Evolutionary conservation across 1,284 basidiomycete species (phyloP).

Genomic region (Grifola frondosa): DNA sequence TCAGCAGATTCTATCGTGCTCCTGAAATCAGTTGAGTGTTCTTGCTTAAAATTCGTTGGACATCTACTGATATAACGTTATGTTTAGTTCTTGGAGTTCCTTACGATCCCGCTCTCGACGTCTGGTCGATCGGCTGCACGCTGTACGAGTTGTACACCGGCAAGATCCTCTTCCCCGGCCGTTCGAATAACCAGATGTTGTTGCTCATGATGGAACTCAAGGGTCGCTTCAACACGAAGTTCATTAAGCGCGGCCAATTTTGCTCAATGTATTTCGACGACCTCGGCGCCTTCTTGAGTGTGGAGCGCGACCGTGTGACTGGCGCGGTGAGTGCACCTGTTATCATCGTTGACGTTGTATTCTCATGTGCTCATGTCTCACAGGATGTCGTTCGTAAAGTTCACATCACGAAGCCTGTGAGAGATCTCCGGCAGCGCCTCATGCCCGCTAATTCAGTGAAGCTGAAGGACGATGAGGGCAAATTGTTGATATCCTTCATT

Average conservation of each 20-base stretch:
- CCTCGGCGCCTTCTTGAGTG: slow-evolving; percentile 75
- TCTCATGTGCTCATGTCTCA: slow-evolving; percentile 17
- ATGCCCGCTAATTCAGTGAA: slow-evolving; percentile 78
- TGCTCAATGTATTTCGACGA: slow-evolving; percentile 94
- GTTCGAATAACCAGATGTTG: slow-evolving; percentile 98
- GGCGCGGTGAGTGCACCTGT: slow-evolving; percentile 60
- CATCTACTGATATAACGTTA: slow-evolving; percentile 4
- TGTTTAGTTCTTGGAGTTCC: slow-evolving; percentile 86
- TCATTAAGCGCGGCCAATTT: slow-evolving; percentile 94
- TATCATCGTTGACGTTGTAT: slow-evolving; percentile 5
- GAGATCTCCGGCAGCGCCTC: slow-evolving; percentile 81
- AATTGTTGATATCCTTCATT: slow-evolving; percentile 80
- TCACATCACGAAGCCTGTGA: slow-evolving; percentile 79
- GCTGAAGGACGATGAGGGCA: slow-evolving; percentile 87
- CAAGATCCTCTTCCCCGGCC: slow-evolving; percentile 96
- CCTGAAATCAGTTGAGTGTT: slow-evolving; percentile 91
- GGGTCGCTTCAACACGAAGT: slow-evolving; percentile 90
- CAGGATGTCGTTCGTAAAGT: slow-evolving; percentile 83
- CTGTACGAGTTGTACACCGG: slow-evolving; percentile 98
- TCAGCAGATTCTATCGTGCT: slow-evolving; percentile 96
- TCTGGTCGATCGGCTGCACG: slow-evolving; percentile 98
- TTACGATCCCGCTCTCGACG: slow-evolving; percentile 91
- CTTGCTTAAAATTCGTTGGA: neutral
- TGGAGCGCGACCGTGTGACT: slow-evolving; percentile 83
- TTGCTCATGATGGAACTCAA: slow-evolving; percentile 96